Evolutionary conservation across 352 stramenopile species (phyloP).

Genomic region (Pythium sukuiense): DNA sequence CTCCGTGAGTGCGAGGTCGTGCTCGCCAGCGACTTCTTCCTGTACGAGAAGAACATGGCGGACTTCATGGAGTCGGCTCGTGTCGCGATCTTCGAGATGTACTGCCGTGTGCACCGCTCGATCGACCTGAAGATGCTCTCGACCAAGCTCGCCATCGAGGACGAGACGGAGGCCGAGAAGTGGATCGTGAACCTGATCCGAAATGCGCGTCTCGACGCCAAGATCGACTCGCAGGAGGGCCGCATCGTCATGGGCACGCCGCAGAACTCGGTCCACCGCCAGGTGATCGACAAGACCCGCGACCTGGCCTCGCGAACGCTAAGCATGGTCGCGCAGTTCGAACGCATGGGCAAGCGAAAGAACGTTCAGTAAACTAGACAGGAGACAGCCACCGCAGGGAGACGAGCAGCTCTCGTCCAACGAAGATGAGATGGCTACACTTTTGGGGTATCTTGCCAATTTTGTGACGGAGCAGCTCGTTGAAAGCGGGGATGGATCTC

Average conservation of each 20-base stretch:
- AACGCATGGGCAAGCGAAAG: conserved; percentile 86
- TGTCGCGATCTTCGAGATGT: conserved; percentile 99
- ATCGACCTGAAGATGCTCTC: conserved; percentile 98
- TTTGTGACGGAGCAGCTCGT: too few relatives aligned
- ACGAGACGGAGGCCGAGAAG: conserved; percentile 95
- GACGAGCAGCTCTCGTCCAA: neutral
- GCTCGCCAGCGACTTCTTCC: conserved; percentile 97
- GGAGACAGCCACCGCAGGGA: neutral
- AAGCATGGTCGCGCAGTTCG: conserved; percentile 84
- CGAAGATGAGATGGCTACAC: neutral
- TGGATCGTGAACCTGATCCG: conserved; percentile 99
- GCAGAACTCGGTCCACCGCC: conserved; percentile 93
- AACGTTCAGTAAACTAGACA: conserved; percentile 48
- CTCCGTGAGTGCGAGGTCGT: conserved; percentile 94
- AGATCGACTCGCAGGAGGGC: conserved; percentile 97
- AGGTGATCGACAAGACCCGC: conserved; percentile 97
- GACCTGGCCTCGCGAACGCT: conserved; percentile 94
- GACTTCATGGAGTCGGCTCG: conserved; percentile 98
- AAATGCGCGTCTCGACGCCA: conserved; percentile 96
- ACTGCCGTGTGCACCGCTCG: conserved; percentile 99
- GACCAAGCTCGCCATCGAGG: conserved; percentile 95
- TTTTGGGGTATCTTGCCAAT: neutral
- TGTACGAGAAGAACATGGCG: conserved; percentile 94
- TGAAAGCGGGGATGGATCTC: neutral
- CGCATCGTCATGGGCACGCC: conserved; percentile 97